Evolutionary conservation across 2,329 filamentous ascomycete species (phyloP), one percentile per base, ranked within the genome.

Genomic region (Dothiorella sarmentorum): DNA sequence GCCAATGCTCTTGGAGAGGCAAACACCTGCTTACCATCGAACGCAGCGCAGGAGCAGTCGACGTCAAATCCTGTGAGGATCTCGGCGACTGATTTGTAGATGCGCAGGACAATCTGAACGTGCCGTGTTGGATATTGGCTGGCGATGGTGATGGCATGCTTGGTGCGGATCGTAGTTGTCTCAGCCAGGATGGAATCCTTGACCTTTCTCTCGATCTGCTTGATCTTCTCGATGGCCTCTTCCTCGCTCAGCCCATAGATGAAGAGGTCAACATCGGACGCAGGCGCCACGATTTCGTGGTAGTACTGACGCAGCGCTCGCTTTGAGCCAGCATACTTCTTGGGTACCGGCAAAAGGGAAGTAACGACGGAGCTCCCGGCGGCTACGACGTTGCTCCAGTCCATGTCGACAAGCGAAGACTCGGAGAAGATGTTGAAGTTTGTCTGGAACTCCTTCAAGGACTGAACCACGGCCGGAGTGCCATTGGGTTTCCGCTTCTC

Each of bases 1-100:
- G 84, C 85, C 13, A 96, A 71, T 2, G 90, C 90, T 59, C 91
- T 82, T 2, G 91, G 91, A 2, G 87, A 86, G 22, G 85, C 85
- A 67, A 87, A 95, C 17, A 96, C 90, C 67, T 94, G 88, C 18
- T 82, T 81, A 33, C 91, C 91, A 69, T 94, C 85, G 65, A 89
- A 96, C 3, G 89, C 90, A 22, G 85, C 88, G 61, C 90, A 90
- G 0, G 89, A 88, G 69, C 88, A 91, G 69, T 94, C 90, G 49
- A 96, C 90, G 65, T 95, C 91, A 65, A 96, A 96, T 0, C 91
- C 91, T 3, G 90, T 91, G 22, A 96, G 79, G 33, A 96, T 92
- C 70, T 95, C 89, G 1, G 89, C 87, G 44, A 95, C 76, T 0
- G 87, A 91, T 67, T 90, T 90, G 77, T 96, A 95, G 35, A 94